A percentile compares a stretch with the other conserved stretches of the same genome.
These are phyloP conservation scores for Alternaria consortialis DNA, from an alignment of 2,329 filamentous ascomycete genomes.

Conservation along the genomic window DNA sequence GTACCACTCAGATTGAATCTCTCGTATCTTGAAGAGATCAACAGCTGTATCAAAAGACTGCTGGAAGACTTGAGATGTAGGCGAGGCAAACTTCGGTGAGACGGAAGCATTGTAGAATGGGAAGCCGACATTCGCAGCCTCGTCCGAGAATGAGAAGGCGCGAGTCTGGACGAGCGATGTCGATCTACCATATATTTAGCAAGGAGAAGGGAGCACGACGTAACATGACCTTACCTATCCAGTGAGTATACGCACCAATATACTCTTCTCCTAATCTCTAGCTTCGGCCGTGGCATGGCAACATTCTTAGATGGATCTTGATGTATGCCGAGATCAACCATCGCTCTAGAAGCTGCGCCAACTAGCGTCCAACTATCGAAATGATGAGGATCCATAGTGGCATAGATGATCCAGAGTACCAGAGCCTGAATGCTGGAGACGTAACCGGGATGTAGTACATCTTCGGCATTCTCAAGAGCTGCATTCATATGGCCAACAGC, in stretches of 20 bases:
- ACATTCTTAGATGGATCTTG: slow-evolving; percentile 83
- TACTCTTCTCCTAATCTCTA: slow-evolving; percentile 82
- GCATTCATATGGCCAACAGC: slow-evolving; percentile 68
- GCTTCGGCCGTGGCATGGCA: slow-evolving; percentile 70
- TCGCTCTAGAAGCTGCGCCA: slow-evolving; percentile 85
- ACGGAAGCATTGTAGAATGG: slow-evolving; percentile 61
- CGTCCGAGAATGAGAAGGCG: slow-evolving; percentile 93
- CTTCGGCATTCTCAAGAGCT: slow-evolving; percentile 80
- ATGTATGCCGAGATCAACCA: slow-evolving; percentile 90
- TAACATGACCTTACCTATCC: slow-evolving; percentile 69
- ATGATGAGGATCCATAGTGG: slow-evolving; percentile 86
- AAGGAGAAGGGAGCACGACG: background rate
- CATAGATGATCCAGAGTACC: slow-evolving; percentile 85
- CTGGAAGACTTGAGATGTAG: slow-evolving; percentile 63
- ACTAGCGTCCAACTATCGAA: slow-evolving; percentile 96
- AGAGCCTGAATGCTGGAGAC: slow-evolving; percentile 87
- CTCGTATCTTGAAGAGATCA: slow-evolving; percentile 82
- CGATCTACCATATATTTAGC: slow-evolving; percentile 61
- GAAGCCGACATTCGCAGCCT: slow-evolving; percentile 82
- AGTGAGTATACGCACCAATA: slow-evolving; percentile 92
- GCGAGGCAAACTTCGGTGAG: slow-evolving; percentile 54
- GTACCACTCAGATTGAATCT: slow-evolving; percentile 88
- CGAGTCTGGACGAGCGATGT: slow-evolving; percentile 89
- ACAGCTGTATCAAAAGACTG: slow-evolving; percentile 74
- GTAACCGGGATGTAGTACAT: slow-evolving; percentile 84